A percentile compares a stretch with the other conserved stretches of the same genome.
These are phyloP conservation scores for Podila clonocystis DNA, from an alignment of 192 early-diverging fungal species.

Conservation along the genomic window DNA sequence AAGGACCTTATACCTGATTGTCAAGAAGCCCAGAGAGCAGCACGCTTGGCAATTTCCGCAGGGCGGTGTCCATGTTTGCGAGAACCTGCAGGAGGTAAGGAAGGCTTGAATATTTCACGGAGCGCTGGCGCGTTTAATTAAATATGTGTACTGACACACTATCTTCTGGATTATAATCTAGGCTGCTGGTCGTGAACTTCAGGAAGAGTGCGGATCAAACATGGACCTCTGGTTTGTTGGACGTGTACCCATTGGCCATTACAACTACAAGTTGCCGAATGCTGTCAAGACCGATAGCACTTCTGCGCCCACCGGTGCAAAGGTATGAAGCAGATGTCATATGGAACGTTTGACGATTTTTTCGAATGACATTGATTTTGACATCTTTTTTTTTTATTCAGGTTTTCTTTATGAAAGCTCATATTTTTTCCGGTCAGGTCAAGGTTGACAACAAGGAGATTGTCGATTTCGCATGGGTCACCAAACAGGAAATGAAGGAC, in stretches of 20 bases:
- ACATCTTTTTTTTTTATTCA: slow-evolving; percentile 20
- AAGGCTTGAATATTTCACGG: neutral
- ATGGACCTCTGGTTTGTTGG: slow-evolving; percentile 92
- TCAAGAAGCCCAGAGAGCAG: slow-evolving; percentile 67
- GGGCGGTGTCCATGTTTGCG: slow-evolving; percentile 66
- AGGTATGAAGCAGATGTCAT: slow-evolving; percentile 32
- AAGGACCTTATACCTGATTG: slow-evolving; percentile 83
- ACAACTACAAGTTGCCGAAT: slow-evolving; percentile 56
- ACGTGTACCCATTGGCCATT: slow-evolving; percentile 81
- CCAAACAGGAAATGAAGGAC: slow-evolving; percentile 69
- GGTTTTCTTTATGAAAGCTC: slow-evolving; percentile 89
- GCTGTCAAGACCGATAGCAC: slow-evolving; percentile 30
- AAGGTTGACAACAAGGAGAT: slow-evolving; percentile 65
- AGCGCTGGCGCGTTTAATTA: neutral
- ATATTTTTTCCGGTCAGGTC: slow-evolving; percentile 82
- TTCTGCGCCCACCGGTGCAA: slow-evolving; percentile 46
- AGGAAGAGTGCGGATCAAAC: slow-evolving; percentile 73
- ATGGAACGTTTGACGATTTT: neutral
- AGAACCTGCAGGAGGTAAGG: slow-evolving; percentile 76
- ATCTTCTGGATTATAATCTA: slow-evolving; percentile 37
- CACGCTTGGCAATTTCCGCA: slow-evolving; percentile 81
- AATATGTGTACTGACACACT: neutral
- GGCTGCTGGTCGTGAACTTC: slow-evolving; percentile 79
- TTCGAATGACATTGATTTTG: neutral
- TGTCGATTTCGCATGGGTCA: slow-evolving; percentile 79